A percentile compares a stretch with the other conserved stretches of the same genome.
Evolutionary conservation across 169 alveolate genomes (phyloP).

Genomic region (Plasmodium gaboni): DNA sequence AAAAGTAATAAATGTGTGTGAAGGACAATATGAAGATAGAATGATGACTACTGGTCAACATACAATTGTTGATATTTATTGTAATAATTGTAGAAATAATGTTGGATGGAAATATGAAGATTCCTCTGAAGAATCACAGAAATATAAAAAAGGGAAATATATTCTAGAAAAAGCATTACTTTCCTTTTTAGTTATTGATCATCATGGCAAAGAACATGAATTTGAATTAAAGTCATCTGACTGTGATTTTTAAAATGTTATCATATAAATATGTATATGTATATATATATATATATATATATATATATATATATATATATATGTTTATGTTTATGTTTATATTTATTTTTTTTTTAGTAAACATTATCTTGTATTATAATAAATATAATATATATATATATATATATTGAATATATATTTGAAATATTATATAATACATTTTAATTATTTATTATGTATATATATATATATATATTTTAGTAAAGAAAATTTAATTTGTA

Average conservation of each 20-base stretch:
- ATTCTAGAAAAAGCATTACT: constrained; percentile 85
- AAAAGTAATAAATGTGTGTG: constrained; percentile 90
- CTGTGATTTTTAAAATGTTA: constrained; percentile 32
- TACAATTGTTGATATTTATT: constrained; percentile 90
- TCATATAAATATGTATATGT: too few relatives aligned
- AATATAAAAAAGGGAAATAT: constrained; percentile 88
- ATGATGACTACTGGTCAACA: constrained; percentile 93
- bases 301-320: too few relatives aligned
- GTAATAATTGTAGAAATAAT: constrained; percentile 92
- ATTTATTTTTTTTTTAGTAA: too few relatives aligned
- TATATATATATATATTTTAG: too few relatives aligned
- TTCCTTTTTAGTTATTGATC: constrained; percentile 64
- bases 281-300: too few relatives aligned
- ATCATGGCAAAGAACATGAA: constrained; percentile 53
- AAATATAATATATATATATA: too few relatives aligned
- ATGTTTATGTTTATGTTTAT: too few relatives aligned
- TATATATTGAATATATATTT: too few relatives aligned
- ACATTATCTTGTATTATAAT: too few relatives aligned
- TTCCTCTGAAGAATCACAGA: constrained; percentile 87
- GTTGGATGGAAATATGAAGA: constrained; percentile 90
- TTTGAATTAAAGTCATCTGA: constrained; percentile 58
- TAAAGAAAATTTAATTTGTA: too few relatives aligned
- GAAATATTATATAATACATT: too few relatives aligned
- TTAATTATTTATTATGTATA: too few relatives aligned
- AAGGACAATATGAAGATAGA: constrained; percentile 91